Percentiles rank a stretch among this genome's conserved stretches.
phyloP scores from a whole-genome alignment of 352 stramenopile species.

The Pythium brassicae region DNA sequence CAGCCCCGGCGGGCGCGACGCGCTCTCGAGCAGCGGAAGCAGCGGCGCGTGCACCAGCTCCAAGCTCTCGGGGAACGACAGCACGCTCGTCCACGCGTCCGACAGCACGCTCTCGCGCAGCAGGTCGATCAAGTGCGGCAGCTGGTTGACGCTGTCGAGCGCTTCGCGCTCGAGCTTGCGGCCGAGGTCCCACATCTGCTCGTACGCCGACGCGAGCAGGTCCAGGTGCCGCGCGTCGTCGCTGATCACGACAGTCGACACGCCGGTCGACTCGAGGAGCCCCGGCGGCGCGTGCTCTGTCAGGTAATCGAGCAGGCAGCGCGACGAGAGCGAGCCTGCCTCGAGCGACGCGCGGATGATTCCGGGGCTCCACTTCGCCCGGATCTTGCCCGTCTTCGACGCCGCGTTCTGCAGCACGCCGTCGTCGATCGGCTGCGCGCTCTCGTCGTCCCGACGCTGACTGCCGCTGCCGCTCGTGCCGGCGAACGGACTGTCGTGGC shows the following conservation, averaged over 20 bases:
- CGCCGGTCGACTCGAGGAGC: constrained; percentile 45
- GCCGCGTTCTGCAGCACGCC: constrained; percentile 51
- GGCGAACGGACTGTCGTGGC: constrained; percentile 14
- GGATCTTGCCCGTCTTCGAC: constrained; percentile 57
- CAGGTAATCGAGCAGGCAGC: constrained; percentile 70
- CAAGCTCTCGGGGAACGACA: constrained; percentile 61
- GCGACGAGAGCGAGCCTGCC: constrained; percentile 53
- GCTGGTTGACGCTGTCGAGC: constrained; percentile 60
- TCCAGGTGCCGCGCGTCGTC: constrained; percentile 46
- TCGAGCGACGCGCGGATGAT: constrained; percentile 56
- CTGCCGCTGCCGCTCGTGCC: neutral
- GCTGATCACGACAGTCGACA: constrained; percentile 15
- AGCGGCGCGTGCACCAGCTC: constrained; percentile 63
- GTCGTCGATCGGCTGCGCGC: constrained; percentile 56
- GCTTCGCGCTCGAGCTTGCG: constrained; percentile 59
- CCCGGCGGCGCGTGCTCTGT: constrained; percentile 46
- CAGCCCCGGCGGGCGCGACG: constrained; percentile 11
- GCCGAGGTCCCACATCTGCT: constrained; percentile 64
- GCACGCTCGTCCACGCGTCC: constrained; percentile 40
- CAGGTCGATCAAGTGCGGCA: constrained; percentile 55
- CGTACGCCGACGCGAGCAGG: constrained; percentile 54
- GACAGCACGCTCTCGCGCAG: constrained; percentile 66
- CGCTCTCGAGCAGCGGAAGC: constrained; percentile 55
- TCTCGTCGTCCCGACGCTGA: constrained; percentile 16
- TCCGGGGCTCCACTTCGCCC: constrained; percentile 55